phyloP scores from a whole-genome alignment of 371 early-diverging fungal species.

The Mortierella sp. region DNA sequence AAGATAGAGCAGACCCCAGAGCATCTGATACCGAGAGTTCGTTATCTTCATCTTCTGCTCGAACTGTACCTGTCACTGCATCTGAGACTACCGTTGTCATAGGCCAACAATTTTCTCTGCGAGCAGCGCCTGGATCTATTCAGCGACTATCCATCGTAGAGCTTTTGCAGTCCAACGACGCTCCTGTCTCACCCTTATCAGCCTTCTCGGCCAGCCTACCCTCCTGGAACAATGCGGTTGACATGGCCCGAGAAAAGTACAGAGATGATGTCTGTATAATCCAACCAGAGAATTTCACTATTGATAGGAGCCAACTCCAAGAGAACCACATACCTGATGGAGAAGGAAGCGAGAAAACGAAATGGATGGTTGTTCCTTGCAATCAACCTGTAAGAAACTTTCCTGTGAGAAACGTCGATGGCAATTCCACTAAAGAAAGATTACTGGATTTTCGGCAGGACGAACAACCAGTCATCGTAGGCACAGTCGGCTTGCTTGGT shows the following conservation, averaged over 20 bases:
- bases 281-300: no score
- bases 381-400: slow-evolving; percentile 10
- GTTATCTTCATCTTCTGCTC: no score
- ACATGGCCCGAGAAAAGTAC: no score
- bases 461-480: background rate
- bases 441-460: background rate
- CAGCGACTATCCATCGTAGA: slow-evolving; percentile 25
- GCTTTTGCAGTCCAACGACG: slow-evolving; percentile 21
- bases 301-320: no score
- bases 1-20: no score
- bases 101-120: slow-evolving; percentile 9
- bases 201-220: slow-evolving; percentile 32
- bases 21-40: no score
- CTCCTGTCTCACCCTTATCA: slow-evolving; percentile 23
- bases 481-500: background rate
- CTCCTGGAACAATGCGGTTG: background rate
- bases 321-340: background rate
- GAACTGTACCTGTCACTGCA: no score
- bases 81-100: background rate
- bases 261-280: background rate
- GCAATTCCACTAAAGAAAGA: background rate
- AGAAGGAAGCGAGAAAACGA: slow-evolving; percentile 1
- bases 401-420: background rate
- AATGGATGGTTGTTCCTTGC: slow-evolving; percentile 22
- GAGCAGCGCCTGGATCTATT: slow-evolving; percentile 1